Conservation (phyloP, 2,329 filamentous ascomycete species). For the Cercospora citrullina region DNA sequence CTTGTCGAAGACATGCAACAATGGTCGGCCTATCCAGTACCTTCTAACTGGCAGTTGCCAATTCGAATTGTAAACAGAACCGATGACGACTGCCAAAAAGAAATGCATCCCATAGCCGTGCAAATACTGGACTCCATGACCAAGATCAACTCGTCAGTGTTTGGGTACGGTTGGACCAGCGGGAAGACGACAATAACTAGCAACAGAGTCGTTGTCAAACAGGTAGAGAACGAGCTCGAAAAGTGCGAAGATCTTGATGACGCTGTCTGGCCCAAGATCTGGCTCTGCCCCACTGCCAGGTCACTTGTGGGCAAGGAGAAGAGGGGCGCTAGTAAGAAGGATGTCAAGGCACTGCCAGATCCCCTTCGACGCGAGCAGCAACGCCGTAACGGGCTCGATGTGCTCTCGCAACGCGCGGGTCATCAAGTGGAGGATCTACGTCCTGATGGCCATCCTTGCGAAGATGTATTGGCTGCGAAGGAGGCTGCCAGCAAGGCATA, state of each 20-base stretch:
- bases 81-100: conserved; percentile 39
- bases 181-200: conserved; percentile 68
- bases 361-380: conserved; percentile 35
- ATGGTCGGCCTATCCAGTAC: conserved; percentile 58
- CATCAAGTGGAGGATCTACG: conserved; percentile 34
- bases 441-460: conserved; percentile 34
- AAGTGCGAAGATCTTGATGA: conserved; percentile 53
- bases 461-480: conserved; percentile 18
- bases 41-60: conserved; percentile 59
- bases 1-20: conserved; percentile 37
- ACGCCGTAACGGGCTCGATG: conserved; percentile 36
- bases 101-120: conserved; percentile 49
- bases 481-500: conserved; percentile 12
- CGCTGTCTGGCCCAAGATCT: conserved; percentile 59
- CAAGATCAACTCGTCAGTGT: conserved; percentile 68
- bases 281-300: conserved; percentile 64
- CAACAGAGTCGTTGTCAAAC: conserved; percentile 66
- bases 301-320: conserved; percentile 69
- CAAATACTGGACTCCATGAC: conserved; percentile 54
- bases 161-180: conserved; percentile 68
- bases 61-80: conserved; percentile 57
- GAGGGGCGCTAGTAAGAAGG: conserved; percentile 32
- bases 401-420: conserved; percentile 31
- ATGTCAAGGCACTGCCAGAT: conserved; percentile 34
- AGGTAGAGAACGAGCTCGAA: conserved; percentile 62